Evolutionary conservation across 176 grass and related monocot genomes (phyloP).

Genomic region (Aegilops speltoides): DNA sequence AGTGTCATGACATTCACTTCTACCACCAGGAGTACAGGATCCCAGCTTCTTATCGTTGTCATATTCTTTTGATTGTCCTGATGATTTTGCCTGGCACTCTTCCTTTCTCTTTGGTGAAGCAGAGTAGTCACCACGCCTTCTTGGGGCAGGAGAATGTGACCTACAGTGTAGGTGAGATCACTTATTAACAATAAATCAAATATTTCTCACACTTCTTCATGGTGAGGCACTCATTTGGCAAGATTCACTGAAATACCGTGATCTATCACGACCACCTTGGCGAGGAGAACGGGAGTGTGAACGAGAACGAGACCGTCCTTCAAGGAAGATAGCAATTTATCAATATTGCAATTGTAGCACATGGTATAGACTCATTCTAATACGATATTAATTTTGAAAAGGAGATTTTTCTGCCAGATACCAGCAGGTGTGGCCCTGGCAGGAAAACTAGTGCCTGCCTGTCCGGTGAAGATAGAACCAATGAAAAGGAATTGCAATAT

Average conservation of each 20-base stretch:
- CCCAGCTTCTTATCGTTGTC: slow-evolving; percentile 34
- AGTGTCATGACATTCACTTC: slow-evolving; percentile 26
- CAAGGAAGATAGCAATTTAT: slow-evolving; percentile 11
- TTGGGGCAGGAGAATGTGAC: slow-evolving; percentile 78
- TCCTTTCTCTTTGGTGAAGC: slow-evolving; percentile 62
- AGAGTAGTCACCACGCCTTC: slow-evolving; percentile 48
- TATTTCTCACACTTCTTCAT: background rate
- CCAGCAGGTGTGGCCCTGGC: background rate
- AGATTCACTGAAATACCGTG: slow-evolving; percentile 42
- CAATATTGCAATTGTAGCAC: background rate
- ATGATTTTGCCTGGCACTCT: slow-evolving; percentile 25
- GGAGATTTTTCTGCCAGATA: background rate
- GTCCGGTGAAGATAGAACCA: background rate
- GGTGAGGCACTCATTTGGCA: background rate
- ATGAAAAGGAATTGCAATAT: background rate
- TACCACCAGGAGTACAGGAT: slow-evolving; percentile 43
- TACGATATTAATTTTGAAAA: slow-evolving; percentile 3
- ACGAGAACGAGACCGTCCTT: slow-evolving; percentile 63
- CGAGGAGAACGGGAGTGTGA: slow-evolving; percentile 60
- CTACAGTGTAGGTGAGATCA: slow-evolving; percentile 9
- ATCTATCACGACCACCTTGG: slow-evolving; percentile 45
- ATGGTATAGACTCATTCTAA: background rate
- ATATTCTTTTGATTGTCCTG: slow-evolving; percentile 38
- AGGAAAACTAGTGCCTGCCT: background rate
- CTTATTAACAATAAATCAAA: background rate